Conservation (phyloP, 1,284 basidiomycete species). For the Pisolithus thermaeus region DNA sequence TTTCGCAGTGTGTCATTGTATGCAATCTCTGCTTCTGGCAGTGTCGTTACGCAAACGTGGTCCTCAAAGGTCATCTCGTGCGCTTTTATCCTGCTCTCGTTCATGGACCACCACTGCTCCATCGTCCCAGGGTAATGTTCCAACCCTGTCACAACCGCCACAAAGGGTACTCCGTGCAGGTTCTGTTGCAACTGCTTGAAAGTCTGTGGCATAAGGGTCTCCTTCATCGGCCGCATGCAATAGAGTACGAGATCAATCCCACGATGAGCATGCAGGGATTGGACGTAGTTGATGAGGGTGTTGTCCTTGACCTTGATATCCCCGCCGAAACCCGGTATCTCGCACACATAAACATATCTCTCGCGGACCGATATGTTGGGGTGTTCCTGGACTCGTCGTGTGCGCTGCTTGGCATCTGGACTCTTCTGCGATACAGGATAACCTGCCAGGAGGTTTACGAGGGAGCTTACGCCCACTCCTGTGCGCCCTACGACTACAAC, state of each 20-base stretch:
- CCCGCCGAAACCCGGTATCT: background rate
- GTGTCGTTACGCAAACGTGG: too few relatives aligned
- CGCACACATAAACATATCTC: background rate
- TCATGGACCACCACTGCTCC: too few relatives aligned
- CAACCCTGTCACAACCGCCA: slow-evolving; percentile 9
- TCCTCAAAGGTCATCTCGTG: too few relatives aligned
- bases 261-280: background rate
- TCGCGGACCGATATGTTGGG: too few relatives aligned
- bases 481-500: slow-evolving; percentile 23
- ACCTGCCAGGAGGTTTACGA: slow-evolving; percentile 21
- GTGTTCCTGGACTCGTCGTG: background rate
- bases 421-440: slow-evolving; percentile 12
- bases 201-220: background rate
- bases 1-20: slow-evolving; percentile 10
- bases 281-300: background rate
- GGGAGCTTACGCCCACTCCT: slow-evolving; percentile 23
- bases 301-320: too few relatives aligned
- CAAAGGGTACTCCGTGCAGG: slow-evolving; percentile 5
- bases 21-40: background rate
- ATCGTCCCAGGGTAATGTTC: too few relatives aligned
- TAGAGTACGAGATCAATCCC: background rate
- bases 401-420: slow-evolving; percentile 7
- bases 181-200: background rate
- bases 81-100: too few relatives aligned
- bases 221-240: background rate